Evolutionary conservation across 306 rosid species (phyloP).

Genomic region (Vigna reflexopilosa): DNA sequence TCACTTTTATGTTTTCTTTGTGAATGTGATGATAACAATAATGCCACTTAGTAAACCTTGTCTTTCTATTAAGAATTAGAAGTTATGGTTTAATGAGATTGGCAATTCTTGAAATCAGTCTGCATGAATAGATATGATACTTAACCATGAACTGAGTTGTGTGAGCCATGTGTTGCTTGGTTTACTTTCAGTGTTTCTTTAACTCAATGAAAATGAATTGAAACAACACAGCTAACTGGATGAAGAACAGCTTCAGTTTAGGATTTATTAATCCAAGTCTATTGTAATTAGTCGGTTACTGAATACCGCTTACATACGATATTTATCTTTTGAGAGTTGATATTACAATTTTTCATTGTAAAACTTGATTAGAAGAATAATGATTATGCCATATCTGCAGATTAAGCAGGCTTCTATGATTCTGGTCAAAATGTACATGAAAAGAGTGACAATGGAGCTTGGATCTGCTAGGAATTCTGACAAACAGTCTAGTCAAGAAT

Average conservation of each 20-base stretch:
- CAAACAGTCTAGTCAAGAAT: conserved; percentile 73
- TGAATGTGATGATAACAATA: conserved; percentile 2
- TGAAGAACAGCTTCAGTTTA: neutral
- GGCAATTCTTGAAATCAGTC: neutral
- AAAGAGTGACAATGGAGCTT: conserved; percentile 74
- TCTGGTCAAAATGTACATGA: conserved; percentile 79
- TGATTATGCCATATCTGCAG: conserved; percentile 47
- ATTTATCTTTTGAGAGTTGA: conserved; percentile 13
- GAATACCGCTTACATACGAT: neutral
- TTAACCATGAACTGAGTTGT: neutral
- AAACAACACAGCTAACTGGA: neutral
- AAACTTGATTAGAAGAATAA: conserved; percentile 23
- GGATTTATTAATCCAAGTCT: neutral
- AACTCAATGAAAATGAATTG: conserved; percentile 9
- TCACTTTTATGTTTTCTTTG: conserved; percentile 16
- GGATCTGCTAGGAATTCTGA: conserved; percentile 66
- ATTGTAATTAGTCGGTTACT: neutral
- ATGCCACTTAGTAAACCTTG: neutral
- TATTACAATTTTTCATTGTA: conserved; percentile 21
- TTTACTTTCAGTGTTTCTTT: conserved; percentile 6
- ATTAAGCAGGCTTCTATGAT: conserved; percentile 74
- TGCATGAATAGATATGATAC: conserved; percentile 4
- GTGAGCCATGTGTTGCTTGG: neutral
- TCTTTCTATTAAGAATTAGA: neutral
- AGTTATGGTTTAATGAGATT: neutral